Base-by-base conservation (phyloP, 176 grass and related monocot genomes). In the Thalia dealbata region DNA sequence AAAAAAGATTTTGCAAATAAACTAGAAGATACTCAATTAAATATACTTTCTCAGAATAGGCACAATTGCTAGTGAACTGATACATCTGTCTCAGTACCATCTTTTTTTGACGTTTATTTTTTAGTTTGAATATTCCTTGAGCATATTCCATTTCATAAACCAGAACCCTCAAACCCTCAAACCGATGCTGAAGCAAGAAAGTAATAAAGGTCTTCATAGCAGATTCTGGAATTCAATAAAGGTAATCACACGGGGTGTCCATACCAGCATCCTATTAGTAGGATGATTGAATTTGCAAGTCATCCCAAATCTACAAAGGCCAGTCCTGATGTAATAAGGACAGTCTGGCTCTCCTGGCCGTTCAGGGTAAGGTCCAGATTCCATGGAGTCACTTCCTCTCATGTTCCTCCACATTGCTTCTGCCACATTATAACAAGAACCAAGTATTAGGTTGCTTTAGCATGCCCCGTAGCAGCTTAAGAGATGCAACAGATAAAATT, bases 261-360 rank as follows among this genome's bases (percentile, higher is more conserved):
- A 67, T 88, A 90, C 91, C 84, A 95, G 63, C 65, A 80, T 87
- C 32, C 91, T 78, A 79, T 95, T 79, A 26, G 77, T 62, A 81
- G 91, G 91, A 52, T 95, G 91, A 85, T 95, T 95, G 78, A 90
- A 95, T 90, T 90, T 95, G 79, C 91, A 95, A 65, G 91, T 95
- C 87, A 90, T 84, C 71, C 91, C 91, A 81, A 90, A 95, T 77
- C 91, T 86, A 74, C 91, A 95, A 18, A 87, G 43, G 71, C 91
- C 87, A 73, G 87, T 95, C 72, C 91, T 89, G 81, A 95, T 87
- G 78, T 95, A 95, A 80, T 90, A 95, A 67, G 87, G 75, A 76
- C 91, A 95, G 68, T 95, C 87, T 73, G 84, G 85, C 77, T 90
- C 91, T 70, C 91, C 91, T 43, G 79, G 67, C 78, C 91, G 91